Base-by-base conservation (phyloP, 2,329 filamentous ascomycete genomes). In the Beauveria varroae region DNA sequence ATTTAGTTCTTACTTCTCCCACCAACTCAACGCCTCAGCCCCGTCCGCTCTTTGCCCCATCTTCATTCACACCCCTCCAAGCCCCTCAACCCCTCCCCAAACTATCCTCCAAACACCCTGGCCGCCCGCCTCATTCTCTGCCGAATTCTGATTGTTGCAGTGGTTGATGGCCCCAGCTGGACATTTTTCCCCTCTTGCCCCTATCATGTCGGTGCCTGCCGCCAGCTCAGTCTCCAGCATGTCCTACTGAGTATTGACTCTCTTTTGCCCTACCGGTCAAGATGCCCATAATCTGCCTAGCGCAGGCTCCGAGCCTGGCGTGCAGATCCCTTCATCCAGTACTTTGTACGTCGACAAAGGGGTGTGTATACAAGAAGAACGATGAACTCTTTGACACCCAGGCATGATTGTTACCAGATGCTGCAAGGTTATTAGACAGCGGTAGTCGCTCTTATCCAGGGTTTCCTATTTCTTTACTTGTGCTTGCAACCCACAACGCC, bases 201-300 rank as follows among this genome's bases (percentile, higher is more conserved):
- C 44, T 46, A 57, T 44, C 46, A 28, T 34, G 24, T 30, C 34
- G 41, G 30, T 44, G 54, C 43, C 54, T 46, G 26, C 53, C 34
- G 37, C 22, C 40, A 43, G 34, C 34, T n/a, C 20, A 28, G 53
- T 28, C 7, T 30, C 24, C 26, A 43, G 16, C 41, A 20, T n/a
- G 41, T 43, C 40, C 40, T 30, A 10, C 9, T 10, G 28, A 30
- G 9, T 43, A 9, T 34, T n/a, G 47, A 18, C 49, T 40, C 26
- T 26, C 37, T 37, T 47, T 41, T 47, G 57, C 57, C 57, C 57
- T 60, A 53, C 37, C 22, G 34, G 57, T 26, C 14, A 47, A 24
- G 26, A 34, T 34, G 20, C 24, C n/a, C 57, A 46, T 37, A 46
- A 50, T 60, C 57, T 60, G 57, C 57, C 57, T 60, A 44, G 41